Evolutionary conservation across 805 yeast species (phyloP), one percentile per base, ranked within the genome.

Genomic region (Pichia pseudocactophila): DNA sequence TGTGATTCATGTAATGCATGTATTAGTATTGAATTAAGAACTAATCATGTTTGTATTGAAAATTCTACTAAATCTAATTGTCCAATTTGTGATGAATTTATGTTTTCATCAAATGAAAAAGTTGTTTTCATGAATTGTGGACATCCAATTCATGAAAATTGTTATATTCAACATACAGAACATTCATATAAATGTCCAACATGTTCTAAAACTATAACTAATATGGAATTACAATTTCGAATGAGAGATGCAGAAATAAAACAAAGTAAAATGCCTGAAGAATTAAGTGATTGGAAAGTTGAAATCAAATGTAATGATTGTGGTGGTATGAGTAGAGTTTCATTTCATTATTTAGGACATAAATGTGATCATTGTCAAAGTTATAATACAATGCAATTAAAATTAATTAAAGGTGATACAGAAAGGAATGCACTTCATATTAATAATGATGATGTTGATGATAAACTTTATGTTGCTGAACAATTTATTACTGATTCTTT

Each of bases 51-150:
- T 49, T 90, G 97, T 62, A 80, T 88, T 39, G 87, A 83, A 53
- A 78, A 87, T 51, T 78, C 95, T 6, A 88, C 96, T 0, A 92
- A 83, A 58, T 82, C 95, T 37, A 80, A 88, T 57, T 89, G 97
- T 60, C 95, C 96, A 2, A 86, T 89, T 30, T 89, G 97, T 63
- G 85, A 83, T 44, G 97, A 88, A 53, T 88, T 80, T 59, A 76
- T 89, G 76, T 89, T 89, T 59, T 82, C 87, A 13, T 80, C 92
- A 4, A 77, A 82, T 7, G 72, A 69, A 56, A 80, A 87, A 10
- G 95, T 88, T 34, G 95, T 87, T 17, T 88, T 89, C 59, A 87
- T 89, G 96, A 68, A 73, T 38, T 89, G 97, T 63, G 96, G 97
- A 2, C 97, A 89, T 62, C 85, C 95, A 31, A 89, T 89, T 45